phyloP scores from a whole-genome alignment of 140 eudicot genomes.

The Ambrosia hybrid region DNA sequence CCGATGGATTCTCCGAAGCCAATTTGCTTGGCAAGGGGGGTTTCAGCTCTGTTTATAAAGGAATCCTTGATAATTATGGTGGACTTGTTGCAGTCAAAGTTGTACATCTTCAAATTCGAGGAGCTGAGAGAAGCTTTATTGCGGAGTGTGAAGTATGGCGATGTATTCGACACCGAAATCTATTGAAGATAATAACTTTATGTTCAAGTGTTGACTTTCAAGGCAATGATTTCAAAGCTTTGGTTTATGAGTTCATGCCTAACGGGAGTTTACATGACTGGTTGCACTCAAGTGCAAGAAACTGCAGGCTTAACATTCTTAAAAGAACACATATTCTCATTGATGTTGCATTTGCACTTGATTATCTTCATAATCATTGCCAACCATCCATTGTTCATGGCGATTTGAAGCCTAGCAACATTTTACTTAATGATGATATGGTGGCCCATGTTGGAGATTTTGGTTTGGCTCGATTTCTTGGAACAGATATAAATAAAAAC shows the following conservation, averaged over 20 bases:
- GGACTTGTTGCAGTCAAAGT: constrained; percentile 33
- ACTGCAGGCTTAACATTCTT: constrained; percentile 6
- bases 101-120: constrained; percentile 30
- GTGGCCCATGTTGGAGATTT: constrained; percentile 46
- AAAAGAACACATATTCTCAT: constrained; percentile 30
- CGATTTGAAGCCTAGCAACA: constrained; percentile 39
- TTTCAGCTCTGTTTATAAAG: constrained; percentile 42
- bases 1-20: constrained; percentile 30
- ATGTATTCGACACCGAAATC: constrained; percentile 42
- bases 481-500: constrained; percentile 3
- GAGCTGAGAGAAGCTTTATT: constrained; percentile 34
- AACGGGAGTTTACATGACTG: constrained; percentile 33
- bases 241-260: constrained; percentile 30
- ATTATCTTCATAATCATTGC: constrained; percentile 36
- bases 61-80: constrained; percentile 21
- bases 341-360: constrained; percentile 39
- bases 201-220: constrained; percentile 45
- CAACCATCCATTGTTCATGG: constrained; percentile 24
- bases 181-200: constrained; percentile 38
- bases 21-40: constrained; percentile 41
- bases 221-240: constrained; percentile 22
- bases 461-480: constrained; percentile 40
- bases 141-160: constrained; percentile 42
- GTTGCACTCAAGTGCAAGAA: constrained; percentile 20
- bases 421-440: constrained; percentile 42